phyloP scores from a whole-genome alignment of 140 eudicot genomes.

The Erigeron philadelphicus region DNA sequence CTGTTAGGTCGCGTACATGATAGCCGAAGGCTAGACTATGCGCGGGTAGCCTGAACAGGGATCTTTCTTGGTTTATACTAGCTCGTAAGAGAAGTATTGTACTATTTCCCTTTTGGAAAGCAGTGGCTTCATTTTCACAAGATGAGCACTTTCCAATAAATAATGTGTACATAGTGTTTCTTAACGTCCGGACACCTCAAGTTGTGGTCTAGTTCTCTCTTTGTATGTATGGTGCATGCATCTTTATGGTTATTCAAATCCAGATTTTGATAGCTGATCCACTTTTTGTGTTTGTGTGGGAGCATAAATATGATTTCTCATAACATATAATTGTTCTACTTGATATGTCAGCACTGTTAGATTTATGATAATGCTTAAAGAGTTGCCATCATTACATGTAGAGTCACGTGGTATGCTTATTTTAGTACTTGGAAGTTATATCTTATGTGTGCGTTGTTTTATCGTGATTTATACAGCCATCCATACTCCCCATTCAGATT shows the following conservation, averaged over 20 bases:
- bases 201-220: background rate
- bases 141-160: background rate
- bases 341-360: background rate
- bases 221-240: background rate
- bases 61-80: background rate
- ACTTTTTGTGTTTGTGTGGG: constrained; percentile 2
- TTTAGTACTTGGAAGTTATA: no score
- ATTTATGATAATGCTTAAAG: constrained; percentile 6
- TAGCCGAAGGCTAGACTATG: no score
- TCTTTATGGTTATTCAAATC: background rate
- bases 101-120: background rate
- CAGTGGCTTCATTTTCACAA: background rate
- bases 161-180: background rate
- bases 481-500: constrained; percentile 52
- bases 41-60: no score
- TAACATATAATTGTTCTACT: background rate
- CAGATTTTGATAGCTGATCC: background rate
- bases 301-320: background rate
- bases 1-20: no score
- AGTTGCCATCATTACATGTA: background rate
- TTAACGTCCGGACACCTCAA: background rate
- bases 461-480: constrained; percentile 38
- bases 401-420: background rate
- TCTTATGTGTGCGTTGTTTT: background rate
- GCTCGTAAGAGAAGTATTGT: background rate